Evolutionary conservation across 192 early-diverging fungal species (phyloP), one percentile per base, ranked within the genome.

Genomic region (Linnemannia exigua): DNA sequence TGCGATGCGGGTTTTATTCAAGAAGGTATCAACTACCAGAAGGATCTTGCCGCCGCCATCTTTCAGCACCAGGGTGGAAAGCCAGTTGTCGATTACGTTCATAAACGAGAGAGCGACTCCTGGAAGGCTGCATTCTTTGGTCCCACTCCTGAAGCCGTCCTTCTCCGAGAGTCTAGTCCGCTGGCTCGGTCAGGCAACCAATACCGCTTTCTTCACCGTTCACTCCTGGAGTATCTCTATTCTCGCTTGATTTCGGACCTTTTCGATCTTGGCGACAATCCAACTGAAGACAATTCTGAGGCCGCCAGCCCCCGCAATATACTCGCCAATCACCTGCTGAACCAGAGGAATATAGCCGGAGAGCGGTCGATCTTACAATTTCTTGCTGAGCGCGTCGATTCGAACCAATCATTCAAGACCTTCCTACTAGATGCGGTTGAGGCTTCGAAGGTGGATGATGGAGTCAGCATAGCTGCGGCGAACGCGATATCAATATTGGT

Each of bases 81-180:
- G 9, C 3, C 50, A 51, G 50, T 51, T 0, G 50, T 51, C 16
- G 17, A 51, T 0, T 51, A 51, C 19, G 14, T 19, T 2, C 50
- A 51, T 19, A 6, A 19, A 19, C 12, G 3, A 15, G 50, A 51
- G 16, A 17, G 3, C 16, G 4, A 51, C 0, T 1, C 50, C 50
- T 74, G 51, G 72, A 74, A 74, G 17, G 72, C n/a, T 1, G 20
- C 22, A n/a, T 74, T 74, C 48, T 74, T 74, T 33, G 2, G 48
- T 4, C 31, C 12, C 17, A 47, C 14, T 19, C 19, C 20, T 25
- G 28, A 51, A 5, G 6, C 20, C 48, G 14, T 37, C 15, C 33
- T 74, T 20, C 33, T 74, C 6, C 35, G 72, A 6, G 51, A 74
- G 9, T 47, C 51, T 6, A 52, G 51, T 74, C 50, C 51, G 31